Evolutionary conservation across 2,329 filamentous ascomycete genomes (phyloP).

Genomic region (Cladophialophora psammophila): DNA sequence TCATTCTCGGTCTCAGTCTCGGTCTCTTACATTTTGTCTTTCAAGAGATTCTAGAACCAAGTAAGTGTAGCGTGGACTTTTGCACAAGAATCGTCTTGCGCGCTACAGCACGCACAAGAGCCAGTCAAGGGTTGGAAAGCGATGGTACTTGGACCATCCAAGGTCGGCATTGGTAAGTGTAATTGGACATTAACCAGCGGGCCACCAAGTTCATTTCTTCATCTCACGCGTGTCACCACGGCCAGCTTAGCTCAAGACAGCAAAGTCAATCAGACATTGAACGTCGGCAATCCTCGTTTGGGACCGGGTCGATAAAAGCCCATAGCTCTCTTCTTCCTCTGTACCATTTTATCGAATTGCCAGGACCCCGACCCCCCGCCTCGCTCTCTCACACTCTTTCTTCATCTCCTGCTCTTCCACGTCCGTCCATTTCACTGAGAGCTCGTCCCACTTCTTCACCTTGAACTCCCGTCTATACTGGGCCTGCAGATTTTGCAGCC

Average conservation of each 20-base stretch:
- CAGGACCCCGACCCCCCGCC: conserved; percentile 66
- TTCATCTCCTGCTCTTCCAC: conserved; percentile 67
- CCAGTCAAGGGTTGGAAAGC: neutral
- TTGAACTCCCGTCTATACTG: conserved; percentile 64
- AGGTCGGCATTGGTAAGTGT: neutral
- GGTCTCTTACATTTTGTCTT: neutral
- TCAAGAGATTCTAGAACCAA: neutral
- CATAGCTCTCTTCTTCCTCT: neutral
- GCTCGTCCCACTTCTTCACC: conserved; percentile 68
- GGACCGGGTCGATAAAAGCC: neutral
- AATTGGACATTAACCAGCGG: neutral
- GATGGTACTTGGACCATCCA: neutral
- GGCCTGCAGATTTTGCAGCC: conserved; percentile 64
- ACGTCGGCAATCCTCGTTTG: neutral
- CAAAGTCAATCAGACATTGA: neutral
- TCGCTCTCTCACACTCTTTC: conserved; percentile 62
- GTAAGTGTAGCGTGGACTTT: neutral
- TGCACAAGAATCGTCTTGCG: neutral
- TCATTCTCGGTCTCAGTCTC: no score
- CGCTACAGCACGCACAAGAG: neutral
- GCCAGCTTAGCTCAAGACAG: neutral
- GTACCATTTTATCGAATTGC: conserved; percentile 59
- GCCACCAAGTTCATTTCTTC: neutral
- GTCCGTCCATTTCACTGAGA: conserved; percentile 71
- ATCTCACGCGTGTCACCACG: neutral